Percentiles rank a stretch among this genome's conserved stretches.
Conservation (phyloP, 331 rosid species). For the Acacia concinna region DNA sequence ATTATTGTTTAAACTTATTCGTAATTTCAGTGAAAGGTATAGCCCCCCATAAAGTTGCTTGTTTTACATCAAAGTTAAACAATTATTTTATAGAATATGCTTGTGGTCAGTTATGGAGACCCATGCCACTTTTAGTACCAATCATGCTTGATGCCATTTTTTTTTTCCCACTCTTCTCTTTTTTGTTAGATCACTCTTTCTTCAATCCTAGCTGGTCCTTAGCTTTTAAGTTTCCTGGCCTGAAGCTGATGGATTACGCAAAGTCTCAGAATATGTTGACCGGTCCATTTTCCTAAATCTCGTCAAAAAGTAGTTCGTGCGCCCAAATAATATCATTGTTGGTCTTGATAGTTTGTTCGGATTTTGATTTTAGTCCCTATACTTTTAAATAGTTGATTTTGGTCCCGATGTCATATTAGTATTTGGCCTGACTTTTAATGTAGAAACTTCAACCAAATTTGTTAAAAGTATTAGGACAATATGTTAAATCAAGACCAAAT, state of each 20-base stretch:
- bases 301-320: neutral
- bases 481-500: no score
- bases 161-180: no score
- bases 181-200: constrained; percentile 10
- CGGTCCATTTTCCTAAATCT: neutral
- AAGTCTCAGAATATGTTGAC: constrained; percentile 3
- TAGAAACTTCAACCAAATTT: no score
- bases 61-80: constrained; percentile 16
- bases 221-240: neutral
- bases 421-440: no score
- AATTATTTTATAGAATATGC: constrained; percentile 14
- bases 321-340: neutral
- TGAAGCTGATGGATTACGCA: neutral
- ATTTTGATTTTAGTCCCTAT: no score
- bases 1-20: neutral
- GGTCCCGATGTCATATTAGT: no score
- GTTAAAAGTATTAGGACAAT: no score
- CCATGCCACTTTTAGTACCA: constrained; percentile 14
- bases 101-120: constrained; percentile 3
- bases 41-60: neutral
- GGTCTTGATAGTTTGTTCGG: no score
- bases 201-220: neutral
- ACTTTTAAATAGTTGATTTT: no score
- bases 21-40: constrained; percentile 6
- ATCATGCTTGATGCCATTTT: neutral